Evolutionary conservation across 2,329 filamentous ascomycete genomes (phyloP), one percentile per base, ranked within the genome.

Genomic region (Didymellaceae sp.): DNA sequence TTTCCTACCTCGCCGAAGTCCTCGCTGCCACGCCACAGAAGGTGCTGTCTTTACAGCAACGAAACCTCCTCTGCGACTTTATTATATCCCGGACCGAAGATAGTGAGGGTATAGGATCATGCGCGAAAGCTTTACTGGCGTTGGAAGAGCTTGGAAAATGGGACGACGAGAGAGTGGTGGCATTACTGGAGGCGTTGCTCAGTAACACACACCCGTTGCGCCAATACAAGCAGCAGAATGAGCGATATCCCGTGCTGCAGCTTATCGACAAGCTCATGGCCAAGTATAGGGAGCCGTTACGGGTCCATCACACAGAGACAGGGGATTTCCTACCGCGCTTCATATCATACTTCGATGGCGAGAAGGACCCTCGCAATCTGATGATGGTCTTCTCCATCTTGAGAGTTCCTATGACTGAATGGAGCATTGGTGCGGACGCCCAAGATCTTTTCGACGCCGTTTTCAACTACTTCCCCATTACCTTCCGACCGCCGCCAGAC

Each of bases 391-490:
- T 88, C 62, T 88, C 86, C 0, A 81, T 88, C 51, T 67, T 88
- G 21, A 83, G 81, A 61, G 86, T 87, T 11, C 78, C 87, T 2
- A 86, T 88, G 79, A 78, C 85, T 6, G 86, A 88, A 67, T 88
- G 86, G 84, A 81, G 84, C 57, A 82, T 88, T 51, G 77, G 79
- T 3, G 77, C 78, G 30, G 78, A 86, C 67, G 81, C 80, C 7
- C 52, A 73, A 64, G 77, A 80, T 22, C 75, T 88, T 34, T 88
- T 88, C 63, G 86, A 89, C 57, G 80, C 85, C 3, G 85, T 86
- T 14, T 89, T 87, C 71, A 87, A 87, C 61, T 89, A 89, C 68
- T 89, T 88, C 64, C 86, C 86, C 0, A 88, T 89, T 58, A 88
- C 86, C 0, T 89, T 88, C 71, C 80, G 83, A 61, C 85, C 86